These are phyloP conservation scores for Tetrahymena thermophila DNA, from an alignment of 73 alveolate species.

Conservation along the genomic window DNA sequence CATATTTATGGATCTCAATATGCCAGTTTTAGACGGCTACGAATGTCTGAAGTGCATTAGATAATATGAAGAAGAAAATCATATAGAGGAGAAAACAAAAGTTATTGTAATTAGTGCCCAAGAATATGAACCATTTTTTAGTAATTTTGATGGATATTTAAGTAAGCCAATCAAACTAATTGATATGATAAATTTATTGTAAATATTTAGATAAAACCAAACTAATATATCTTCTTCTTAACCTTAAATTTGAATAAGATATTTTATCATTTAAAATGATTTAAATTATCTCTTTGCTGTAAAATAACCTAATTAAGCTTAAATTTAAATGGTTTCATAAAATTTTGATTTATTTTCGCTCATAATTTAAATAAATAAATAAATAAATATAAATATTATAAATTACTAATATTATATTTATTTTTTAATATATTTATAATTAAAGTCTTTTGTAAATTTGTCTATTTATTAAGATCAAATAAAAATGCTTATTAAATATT, in stretches of 20 bases:
- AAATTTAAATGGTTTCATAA: no score
- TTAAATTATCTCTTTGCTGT: no score
- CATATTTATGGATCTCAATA: not conserved
- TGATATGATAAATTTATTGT: not conserved
- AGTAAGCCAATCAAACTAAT: not conserved
- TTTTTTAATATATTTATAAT: no score
- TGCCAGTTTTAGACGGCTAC: not conserved
- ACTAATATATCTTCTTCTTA: not conserved
- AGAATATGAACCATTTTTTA: not conserved
- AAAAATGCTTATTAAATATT: no score
- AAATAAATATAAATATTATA: no score
- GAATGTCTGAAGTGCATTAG: not conserved
- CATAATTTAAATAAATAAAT: no score
- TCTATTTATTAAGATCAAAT: no score
- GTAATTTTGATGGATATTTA: not conserved
- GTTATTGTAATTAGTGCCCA: not conserved
- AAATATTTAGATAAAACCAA: not conserved
- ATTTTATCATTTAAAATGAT: not conserved
- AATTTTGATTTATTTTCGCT: no score
- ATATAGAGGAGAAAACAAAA: not conserved
- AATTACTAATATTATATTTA: no score
- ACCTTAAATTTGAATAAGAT: not conserved
- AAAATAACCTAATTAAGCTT: no score
- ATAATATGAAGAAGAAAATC: not conserved
- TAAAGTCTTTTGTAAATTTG: no score